Percentiles rank a stretch among this genome's conserved stretches.
Conservation (phyloP, 1,284 basidiomycete species). For the Apiotrichum sp. region DNA sequence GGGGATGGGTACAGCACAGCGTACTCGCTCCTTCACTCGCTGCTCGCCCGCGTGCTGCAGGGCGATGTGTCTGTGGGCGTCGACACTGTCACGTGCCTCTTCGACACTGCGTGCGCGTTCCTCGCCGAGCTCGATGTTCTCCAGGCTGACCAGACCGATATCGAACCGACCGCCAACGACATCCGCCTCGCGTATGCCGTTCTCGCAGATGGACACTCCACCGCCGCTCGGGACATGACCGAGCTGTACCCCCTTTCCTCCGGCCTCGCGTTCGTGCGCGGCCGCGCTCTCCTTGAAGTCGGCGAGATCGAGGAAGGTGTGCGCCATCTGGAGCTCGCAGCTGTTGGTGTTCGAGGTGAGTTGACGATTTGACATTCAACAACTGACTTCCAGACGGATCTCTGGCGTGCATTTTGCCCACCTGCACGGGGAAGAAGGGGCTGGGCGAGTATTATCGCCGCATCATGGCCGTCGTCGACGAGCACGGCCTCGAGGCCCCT, state of each 20-base stretch:
- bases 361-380: background rate
- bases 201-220: slow-evolving; percentile 59
- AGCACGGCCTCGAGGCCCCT: slow-evolving; percentile 54
- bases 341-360: slow-evolving; percentile 48
- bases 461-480: slow-evolving; percentile 65
- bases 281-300: slow-evolving; percentile 61
- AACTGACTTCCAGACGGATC: slow-evolving; percentile 49
- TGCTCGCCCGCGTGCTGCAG: slow-evolving; percentile 51
- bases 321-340: slow-evolving; percentile 64
- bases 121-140: slow-evolving; percentile 15
- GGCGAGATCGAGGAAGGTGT: slow-evolving; percentile 70
- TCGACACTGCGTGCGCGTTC: slow-evolving; percentile 15
- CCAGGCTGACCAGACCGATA: slow-evolving; percentile 17
- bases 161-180: slow-evolving; percentile 49
- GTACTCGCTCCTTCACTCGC: slow-evolving; percentile 64
- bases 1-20: slow-evolving; percentile 45
- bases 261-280: slow-evolving; percentile 66
- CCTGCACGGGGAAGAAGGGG: slow-evolving; percentile 54
- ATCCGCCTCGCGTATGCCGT: slow-evolving; percentile 65
- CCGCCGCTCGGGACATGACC: slow-evolving; percentile 59
- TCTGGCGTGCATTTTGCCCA: slow-evolving; percentile 59
- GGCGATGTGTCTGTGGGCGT: slow-evolving; percentile 44
- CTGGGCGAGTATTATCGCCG: slow-evolving; percentile 71
- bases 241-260: slow-evolving; percentile 69
- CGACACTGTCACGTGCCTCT: slow-evolving; percentile 49